These are phyloP conservation scores for Adansonia madagascariensis DNA, from an alignment of 441 rosid genomes.

Conservation along the genomic window DNA sequence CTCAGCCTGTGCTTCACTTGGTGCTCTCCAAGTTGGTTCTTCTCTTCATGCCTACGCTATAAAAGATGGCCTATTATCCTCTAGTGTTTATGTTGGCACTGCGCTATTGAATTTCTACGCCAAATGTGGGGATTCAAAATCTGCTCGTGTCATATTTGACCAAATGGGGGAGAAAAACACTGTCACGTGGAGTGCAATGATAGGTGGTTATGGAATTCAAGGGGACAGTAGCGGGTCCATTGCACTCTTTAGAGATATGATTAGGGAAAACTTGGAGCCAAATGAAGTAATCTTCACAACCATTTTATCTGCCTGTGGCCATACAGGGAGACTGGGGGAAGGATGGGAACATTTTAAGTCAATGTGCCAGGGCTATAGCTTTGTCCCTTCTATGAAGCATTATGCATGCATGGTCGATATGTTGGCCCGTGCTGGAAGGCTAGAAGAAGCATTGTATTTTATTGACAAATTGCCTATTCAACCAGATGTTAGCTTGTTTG, in stretches of 20 bases:
- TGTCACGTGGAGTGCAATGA: conserved; percentile 76
- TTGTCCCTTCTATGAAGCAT: conserved; percentile 59
- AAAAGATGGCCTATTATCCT: conserved; percentile 49
- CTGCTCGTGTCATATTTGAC: conserved; percentile 61
- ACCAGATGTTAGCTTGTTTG: conserved; percentile 54
- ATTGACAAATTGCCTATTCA: conserved; percentile 57
- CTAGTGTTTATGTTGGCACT: conserved; percentile 59
- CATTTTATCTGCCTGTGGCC: conserved; percentile 61
- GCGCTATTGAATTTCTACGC: conserved; percentile 65
- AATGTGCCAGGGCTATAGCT: conserved; percentile 55
- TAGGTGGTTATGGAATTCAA: conserved; percentile 65
- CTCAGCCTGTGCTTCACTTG: conserved; percentile 59
- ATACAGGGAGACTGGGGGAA: conserved; percentile 61
- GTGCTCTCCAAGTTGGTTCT: conserved; percentile 50
- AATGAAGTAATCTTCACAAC: conserved; percentile 64
- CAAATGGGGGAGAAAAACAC: conserved; percentile 53
- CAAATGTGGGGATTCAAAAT: conserved; percentile 63
- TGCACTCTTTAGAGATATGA: conserved; percentile 54
- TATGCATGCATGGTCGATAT: conserved; percentile 66
- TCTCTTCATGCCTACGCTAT: conserved; percentile 67
- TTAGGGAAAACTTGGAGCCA: conserved; percentile 50
- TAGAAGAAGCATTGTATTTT: conserved; percentile 62
- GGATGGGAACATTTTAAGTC: conserved; percentile 56
- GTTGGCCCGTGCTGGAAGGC: conserved; percentile 65
- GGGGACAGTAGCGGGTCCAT: conserved; percentile 53